A percentile compares a stretch with the other conserved stretches of the same genome.
phyloP scores from a whole-genome alignment of 1,284 basidiomycete genomes.

The Leccinum cinnamomeum region DNA sequence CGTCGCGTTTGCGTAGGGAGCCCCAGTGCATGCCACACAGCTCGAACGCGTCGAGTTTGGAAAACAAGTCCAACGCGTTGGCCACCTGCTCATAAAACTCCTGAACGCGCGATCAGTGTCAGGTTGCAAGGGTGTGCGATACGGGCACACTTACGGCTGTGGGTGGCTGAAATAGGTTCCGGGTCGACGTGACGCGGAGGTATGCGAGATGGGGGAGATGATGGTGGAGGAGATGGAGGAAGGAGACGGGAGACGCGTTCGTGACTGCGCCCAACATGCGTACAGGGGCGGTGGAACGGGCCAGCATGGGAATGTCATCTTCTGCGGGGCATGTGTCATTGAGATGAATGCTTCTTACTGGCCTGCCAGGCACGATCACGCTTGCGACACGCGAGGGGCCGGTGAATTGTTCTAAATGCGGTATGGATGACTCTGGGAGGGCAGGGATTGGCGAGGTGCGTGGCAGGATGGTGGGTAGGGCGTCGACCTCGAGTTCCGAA shows the following conservation, averaged over 20 bases:
- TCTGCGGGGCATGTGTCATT: constrained; percentile 55
- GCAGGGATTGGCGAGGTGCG: constrained; percentile 20
- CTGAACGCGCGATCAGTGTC: constrained; percentile 38
- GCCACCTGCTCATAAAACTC: constrained; percentile 63
- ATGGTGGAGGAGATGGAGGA: constrained; percentile 46
- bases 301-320: constrained; percentile 50
- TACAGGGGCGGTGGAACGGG: constrained; percentile 46
- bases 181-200: constrained; percentile 53
- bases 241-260: constrained; percentile 42
- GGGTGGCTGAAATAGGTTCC: constrained; percentile 46
- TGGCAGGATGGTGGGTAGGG: constrained; percentile 29
- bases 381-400: constrained; percentile 57
- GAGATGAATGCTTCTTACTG: constrained; percentile 61
- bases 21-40: constrained; percentile 73
- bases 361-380: constrained; percentile 59
- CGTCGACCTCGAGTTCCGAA: constrained; percentile 53
- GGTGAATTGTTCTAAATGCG: constrained; percentile 55
- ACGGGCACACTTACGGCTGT: constrained; percentile 42
- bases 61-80: constrained; percentile 52
- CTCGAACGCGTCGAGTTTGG: constrained; percentile 61
- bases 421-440: constrained; percentile 44
- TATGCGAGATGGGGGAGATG: constrained; percentile 50
- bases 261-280: constrained; percentile 47
- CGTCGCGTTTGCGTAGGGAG: constrained; percentile 41
- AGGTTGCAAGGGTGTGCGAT: not conserved